Evolutionary conservation across 2,329 filamentous ascomycete genomes (phyloP).

Genomic region (Trichoderma lentiforme): DNA sequence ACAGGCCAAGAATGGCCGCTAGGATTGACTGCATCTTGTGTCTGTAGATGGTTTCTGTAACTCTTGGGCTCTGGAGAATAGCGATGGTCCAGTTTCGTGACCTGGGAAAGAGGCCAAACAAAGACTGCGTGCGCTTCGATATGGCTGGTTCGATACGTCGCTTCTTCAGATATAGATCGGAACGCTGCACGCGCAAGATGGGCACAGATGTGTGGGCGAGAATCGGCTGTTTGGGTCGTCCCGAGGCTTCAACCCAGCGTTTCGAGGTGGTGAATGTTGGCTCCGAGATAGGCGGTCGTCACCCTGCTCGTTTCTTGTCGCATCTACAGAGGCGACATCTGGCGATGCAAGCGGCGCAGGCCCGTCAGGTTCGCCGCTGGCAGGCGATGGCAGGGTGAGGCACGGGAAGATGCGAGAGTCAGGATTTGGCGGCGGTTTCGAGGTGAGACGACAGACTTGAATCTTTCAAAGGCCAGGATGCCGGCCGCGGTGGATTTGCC

Average conservation of each 20-base stretch:
- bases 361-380: background rate
- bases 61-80: background rate
- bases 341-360: background rate
- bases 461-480: background rate
- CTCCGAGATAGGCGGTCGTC: slow-evolving; percentile 8
- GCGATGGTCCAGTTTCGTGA: background rate
- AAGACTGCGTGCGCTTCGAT: background rate
- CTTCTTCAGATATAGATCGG: background rate
- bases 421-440: background rate
- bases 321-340: slow-evolving; percentile 6
- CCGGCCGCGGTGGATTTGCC: slow-evolving; percentile 8
- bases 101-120: background rate
- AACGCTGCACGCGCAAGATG: background rate
- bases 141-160: background rate
- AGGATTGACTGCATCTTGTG: background rate
- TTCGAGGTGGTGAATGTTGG: background rate
- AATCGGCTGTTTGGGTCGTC: background rate
- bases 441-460: background rate
- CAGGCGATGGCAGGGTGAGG: background rate
- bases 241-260: background rate
- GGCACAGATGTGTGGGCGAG: background rate
- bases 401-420: background rate
- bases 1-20: slow-evolving; percentile 22
- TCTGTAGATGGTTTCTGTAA: background rate
- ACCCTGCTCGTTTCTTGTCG: slow-evolving; percentile 2